Percentiles rank a stretch among this genome's conserved stretches.
phyloP scores from a whole-genome alignment of 768 basidiomycete species.

The Pleurotus cornucopiae region DNA sequence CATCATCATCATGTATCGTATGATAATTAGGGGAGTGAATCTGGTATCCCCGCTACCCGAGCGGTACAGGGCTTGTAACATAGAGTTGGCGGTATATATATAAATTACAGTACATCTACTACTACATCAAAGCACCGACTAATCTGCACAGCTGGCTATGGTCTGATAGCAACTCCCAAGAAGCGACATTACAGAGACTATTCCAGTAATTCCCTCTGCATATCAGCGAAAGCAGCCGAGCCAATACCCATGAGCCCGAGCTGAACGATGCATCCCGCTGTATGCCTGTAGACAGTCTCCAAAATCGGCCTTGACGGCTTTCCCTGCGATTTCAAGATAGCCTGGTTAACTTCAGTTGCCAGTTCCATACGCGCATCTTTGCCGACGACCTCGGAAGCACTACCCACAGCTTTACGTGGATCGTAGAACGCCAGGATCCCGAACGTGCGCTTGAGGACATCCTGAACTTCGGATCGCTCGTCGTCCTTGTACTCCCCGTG shows the following conservation, averaged over 20 bases:
- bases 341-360: conserved; percentile 76
- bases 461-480: conserved; percentile 56
- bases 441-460: conserved; percentile 69
- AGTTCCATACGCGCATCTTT: conserved; percentile 60
- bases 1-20: no score
- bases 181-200: conserved; percentile 18
- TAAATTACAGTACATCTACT: background rate
- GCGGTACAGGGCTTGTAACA: no score
- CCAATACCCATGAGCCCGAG: conserved; percentile 72
- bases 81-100: background rate
- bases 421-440: conserved; percentile 79
- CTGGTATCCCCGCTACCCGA: background rate
- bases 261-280: conserved; percentile 61
- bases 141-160: background rate
- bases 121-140: background rate
- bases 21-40: no score
- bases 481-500: conserved; percentile 67
- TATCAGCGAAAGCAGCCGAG: conserved; percentile 76
- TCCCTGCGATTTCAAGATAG: conserved; percentile 79
- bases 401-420: conserved; percentile 62
- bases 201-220: conserved; percentile 72
- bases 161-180: background rate
- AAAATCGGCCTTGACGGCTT: conserved; percentile 66
- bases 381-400: conserved; percentile 64
- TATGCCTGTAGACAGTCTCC: conserved; percentile 76